Conservation (phyloP, 2,329 filamentous ascomycete genomes). For the Chaetomium sp. region DNA sequence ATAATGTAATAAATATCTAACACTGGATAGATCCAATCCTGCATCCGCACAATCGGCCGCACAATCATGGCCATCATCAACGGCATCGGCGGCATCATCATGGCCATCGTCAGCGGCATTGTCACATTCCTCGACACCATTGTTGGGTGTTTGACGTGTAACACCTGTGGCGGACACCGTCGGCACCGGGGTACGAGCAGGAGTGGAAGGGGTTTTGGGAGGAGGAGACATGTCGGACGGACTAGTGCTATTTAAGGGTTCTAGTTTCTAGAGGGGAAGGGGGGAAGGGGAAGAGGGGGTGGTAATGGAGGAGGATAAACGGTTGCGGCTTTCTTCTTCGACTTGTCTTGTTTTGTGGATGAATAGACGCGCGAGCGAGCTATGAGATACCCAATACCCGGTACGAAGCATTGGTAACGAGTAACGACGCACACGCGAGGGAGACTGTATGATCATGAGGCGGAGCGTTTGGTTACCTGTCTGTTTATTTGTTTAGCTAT, state of each 20-base stretch:
- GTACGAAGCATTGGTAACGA: too few species aligned
- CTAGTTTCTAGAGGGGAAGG: too few species aligned
- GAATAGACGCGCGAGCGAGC: too few species aligned
- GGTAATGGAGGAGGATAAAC: background rate
- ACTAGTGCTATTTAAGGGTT: constrained; percentile 18
- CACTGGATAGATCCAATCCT: constrained; percentile 44
- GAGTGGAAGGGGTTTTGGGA: constrained; percentile 13
- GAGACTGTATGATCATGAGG: too few species aligned
- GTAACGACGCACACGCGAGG: too few species aligned
- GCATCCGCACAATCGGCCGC: constrained; percentile 58
- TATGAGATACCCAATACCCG: too few species aligned
- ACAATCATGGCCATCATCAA: constrained; percentile 63
- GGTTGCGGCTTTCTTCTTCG: background rate
- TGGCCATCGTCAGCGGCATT: constrained; percentile 61
- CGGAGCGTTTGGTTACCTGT: too few species aligned
- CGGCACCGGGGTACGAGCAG: constrained; percentile 15
- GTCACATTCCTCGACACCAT: constrained; percentile 60
- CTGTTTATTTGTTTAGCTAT: background rate
- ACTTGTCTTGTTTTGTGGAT: background rate
- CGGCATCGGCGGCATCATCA: constrained; percentile 58
- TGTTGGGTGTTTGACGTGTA: constrained; percentile 58
- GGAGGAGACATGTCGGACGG: constrained; percentile 17
- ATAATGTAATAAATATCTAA: constrained; percentile 20
- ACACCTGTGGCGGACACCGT: constrained; percentile 33
- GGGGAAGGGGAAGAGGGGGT: background rate